phyloP scores from a whole-genome alignment of 768 basidiomycete species.

The Pleurotus pulmonarius region DNA sequence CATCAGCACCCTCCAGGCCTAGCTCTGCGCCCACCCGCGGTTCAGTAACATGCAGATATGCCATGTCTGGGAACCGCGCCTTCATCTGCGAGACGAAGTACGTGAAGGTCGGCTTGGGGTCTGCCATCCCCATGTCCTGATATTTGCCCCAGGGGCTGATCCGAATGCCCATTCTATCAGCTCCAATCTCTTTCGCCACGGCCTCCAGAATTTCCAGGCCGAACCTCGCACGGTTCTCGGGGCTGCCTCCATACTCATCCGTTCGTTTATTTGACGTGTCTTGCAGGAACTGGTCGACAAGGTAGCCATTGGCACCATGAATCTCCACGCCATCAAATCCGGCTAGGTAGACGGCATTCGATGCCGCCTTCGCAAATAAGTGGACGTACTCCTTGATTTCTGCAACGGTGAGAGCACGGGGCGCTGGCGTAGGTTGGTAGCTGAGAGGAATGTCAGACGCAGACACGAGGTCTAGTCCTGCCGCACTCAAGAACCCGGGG shows the following conservation, averaged over 20 bases:
- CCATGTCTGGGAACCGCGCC: conserved; percentile 30
- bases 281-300: conserved; percentile 44
- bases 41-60: conserved; percentile 40
- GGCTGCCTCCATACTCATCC: conserved; percentile 49
- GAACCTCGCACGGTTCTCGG: conserved; percentile 46
- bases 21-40: conserved; percentile 13
- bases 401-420: conserved; percentile 29
- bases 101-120: conserved; percentile 40
- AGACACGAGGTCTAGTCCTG: conserved; percentile 28
- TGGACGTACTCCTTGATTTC: conserved; percentile 34
- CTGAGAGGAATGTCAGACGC: conserved; percentile 24
- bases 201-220: conserved; percentile 37
- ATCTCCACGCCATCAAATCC: conserved; percentile 60
- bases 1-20: too few relatives aligned
- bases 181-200: conserved; percentile 36
- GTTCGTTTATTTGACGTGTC: conserved; percentile 38
- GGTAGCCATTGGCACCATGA: conserved; percentile 24
- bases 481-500: conserved; percentile 28
- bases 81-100: conserved; percentile 40
- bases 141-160: conserved; percentile 35
- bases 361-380: conserved; percentile 39
- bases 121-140: conserved; percentile 35
- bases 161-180: conserved; percentile 37
- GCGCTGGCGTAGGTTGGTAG: conserved; percentile 6
- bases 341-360: conserved; percentile 34